Evolutionary conservation across 306 rosid species (phyloP).

Genomic region (Rosa lucieae): DNA sequence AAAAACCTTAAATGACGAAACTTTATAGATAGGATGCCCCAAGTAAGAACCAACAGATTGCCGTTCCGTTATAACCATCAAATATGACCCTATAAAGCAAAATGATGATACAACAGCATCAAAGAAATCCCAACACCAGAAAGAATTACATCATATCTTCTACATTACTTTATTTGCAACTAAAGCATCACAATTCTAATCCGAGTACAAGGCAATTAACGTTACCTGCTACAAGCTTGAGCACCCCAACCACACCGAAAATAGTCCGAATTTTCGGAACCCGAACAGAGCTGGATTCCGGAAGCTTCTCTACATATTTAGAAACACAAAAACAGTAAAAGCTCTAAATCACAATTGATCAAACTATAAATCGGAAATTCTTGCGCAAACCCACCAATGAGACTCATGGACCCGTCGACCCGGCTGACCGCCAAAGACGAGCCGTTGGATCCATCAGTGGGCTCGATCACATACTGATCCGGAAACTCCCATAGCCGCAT

Average conservation of each 20-base stretch:
- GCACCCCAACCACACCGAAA: constrained; percentile 81
- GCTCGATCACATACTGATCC: constrained; percentile 84
- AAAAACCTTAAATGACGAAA: constrained; percentile 67
- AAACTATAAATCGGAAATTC: constrained; percentile 6
- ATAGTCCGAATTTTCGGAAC: constrained; percentile 77
- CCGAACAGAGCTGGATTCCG: constrained; percentile 60
- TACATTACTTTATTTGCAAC: not conserved
- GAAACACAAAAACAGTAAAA: constrained; percentile 7
- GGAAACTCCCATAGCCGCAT: constrained; percentile 96
- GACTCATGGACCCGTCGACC: constrained; percentile 76
- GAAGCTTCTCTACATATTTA: constrained; percentile 66
- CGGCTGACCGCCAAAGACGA: constrained; percentile 72
- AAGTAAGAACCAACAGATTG: constrained; percentile 74
- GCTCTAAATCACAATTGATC: not conserved
- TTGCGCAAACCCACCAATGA: constrained; percentile 55
- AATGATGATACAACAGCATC: constrained; percentile 26
- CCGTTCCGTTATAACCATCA: constrained; percentile 69
- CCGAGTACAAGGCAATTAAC: constrained; percentile 16
- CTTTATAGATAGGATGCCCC: constrained; percentile 84
- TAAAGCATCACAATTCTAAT: too few species aligned
- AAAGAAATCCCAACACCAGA: constrained; percentile 7
- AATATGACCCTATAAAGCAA: constrained; percentile 65
- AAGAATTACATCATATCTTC: not conserved
- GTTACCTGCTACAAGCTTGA: constrained; percentile 86
- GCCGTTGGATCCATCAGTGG: constrained; percentile 89